These are phyloP conservation scores for Alternaria panax DNA, from an alignment of 2,329 filamentous ascomycete species.

Conservation along the genomic window DNA sequence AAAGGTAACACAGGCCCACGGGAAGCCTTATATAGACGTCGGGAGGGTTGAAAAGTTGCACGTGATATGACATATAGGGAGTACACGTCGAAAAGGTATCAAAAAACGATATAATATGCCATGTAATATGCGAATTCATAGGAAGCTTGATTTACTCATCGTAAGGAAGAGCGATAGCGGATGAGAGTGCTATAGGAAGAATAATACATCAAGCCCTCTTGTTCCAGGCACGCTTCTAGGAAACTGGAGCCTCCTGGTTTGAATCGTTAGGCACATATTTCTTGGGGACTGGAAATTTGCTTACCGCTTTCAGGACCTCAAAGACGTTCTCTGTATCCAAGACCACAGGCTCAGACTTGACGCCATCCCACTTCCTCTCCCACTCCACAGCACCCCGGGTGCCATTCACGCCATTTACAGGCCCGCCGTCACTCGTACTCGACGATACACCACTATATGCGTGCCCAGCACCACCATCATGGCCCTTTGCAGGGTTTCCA, in stretches of 20 bases:
- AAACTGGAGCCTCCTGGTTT: slow-evolving; percentile 7
- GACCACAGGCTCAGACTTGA: slow-evolving; percentile 7
- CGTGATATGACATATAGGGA: not conserved
- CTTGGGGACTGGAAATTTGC: not conserved
- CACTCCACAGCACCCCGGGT: slow-evolving; percentile 13
- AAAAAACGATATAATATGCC: not conserved
- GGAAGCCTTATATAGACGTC: not conserved
- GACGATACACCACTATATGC: slow-evolving; percentile 5
- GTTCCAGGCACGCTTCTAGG: slow-evolving; percentile 5
- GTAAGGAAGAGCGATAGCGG: not conserved
- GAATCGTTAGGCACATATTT: not conserved
- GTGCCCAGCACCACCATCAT: slow-evolving; percentile 1
- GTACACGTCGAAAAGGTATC: not conserved
- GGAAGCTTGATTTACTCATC: rapidly evolving
- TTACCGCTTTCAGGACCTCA: slow-evolving; percentile 18
- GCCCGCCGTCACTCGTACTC: not conserved
- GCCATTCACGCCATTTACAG: slow-evolving; percentile 14
- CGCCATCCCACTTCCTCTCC: slow-evolving; percentile 25
- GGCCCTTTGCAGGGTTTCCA: not conserved
- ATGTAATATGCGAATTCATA: not conserved
- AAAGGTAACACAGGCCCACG: not conserved
- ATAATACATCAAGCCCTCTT: not conserved
- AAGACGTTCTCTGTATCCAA: slow-evolving; percentile 12
- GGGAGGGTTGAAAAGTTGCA: not conserved
- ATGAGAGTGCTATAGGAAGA: not conserved